These are phyloP conservation scores for Lycium ferocissimum DNA, from an alignment of 257 asterid species.

Conservation along the genomic window DNA sequence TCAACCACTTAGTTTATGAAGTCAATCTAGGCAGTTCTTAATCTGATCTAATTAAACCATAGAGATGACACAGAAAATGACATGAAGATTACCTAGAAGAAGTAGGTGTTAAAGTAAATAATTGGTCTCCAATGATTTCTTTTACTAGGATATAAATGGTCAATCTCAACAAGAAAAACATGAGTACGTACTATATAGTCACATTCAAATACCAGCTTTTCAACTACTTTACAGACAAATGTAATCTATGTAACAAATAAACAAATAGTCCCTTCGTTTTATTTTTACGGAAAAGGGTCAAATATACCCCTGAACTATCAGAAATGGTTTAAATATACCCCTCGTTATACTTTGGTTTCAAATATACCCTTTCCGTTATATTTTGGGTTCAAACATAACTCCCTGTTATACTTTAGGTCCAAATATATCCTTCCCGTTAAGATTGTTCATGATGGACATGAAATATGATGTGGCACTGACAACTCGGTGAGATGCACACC, in stretches of 20 bases:
- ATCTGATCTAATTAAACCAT: neutral
- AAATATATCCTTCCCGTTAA: too few relatives aligned
- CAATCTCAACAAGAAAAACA: neutral
- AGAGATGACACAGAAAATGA: constrained; percentile 6
- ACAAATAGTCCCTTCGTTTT: neutral
- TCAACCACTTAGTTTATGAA: constrained; percentile 8
- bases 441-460: too few relatives aligned
- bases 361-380: too few relatives aligned
- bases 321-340: too few relatives aligned
- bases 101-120: neutral
- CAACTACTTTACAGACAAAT: neutral
- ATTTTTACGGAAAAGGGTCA: too few relatives aligned
- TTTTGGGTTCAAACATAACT: too few relatives aligned
- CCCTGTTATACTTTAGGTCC: too few relatives aligned
- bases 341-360: too few relatives aligned
- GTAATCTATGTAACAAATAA: neutral
- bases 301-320: too few relatives aligned
- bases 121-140: too few relatives aligned
- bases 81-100: constrained; percentile 15
- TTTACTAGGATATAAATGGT: neutral
- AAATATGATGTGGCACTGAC: too few relatives aligned
- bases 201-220: constrained; percentile 25
- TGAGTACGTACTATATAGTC: neutral
- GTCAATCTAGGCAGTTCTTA: constrained; percentile 14
- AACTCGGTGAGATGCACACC: too few relatives aligned